A percentile compares a stretch with the other conserved stretches of the same genome.
phyloP scores from a whole-genome alignment of 352 stramenopile genomes.

The Phytophthora rubi region DNA sequence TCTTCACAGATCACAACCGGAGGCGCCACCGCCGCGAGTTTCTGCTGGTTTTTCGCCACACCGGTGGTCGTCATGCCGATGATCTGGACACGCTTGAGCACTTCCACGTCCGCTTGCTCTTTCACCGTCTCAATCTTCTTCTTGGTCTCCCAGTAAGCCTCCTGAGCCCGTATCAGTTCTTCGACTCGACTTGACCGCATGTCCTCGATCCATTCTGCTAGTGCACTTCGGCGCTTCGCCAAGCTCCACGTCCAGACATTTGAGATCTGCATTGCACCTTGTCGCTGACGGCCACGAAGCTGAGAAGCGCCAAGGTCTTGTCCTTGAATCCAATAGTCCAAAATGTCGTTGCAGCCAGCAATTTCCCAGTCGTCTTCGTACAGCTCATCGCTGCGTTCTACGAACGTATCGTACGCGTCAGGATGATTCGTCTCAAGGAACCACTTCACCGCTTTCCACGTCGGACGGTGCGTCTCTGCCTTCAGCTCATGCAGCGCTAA shows the following conservation, averaged over 20 bases:
- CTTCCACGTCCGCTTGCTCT: constrained; percentile 36
- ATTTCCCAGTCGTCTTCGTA: constrained; percentile 42
- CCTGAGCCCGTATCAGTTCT: constrained; percentile 38
- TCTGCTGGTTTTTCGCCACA: constrained; percentile 72
- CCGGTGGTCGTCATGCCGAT: constrained; percentile 88
- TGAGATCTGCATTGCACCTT: constrained; percentile 10
- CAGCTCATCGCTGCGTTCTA: constrained; percentile 27
- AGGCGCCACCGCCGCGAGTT: constrained; percentile 61
- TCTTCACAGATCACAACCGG: constrained; percentile 89
- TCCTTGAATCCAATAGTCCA: constrained; percentile 52
- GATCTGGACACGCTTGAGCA: constrained; percentile 49
- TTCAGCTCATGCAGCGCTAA: constrained; percentile 17
- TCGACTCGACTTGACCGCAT: constrained; percentile 27
- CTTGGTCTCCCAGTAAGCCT: constrained; percentile 34
- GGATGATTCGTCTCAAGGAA: constrained; percentile 43
- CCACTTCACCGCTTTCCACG: constrained; percentile 39
- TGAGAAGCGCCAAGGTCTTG: constrained; percentile 19
- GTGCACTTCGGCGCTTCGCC: constrained; percentile 28
- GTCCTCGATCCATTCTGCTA: constrained; percentile 31
- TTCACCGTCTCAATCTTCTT: constrained; percentile 41
- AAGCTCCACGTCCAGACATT: constrained; percentile 46
- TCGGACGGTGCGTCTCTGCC: constrained; percentile 22
- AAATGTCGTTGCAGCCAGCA: constrained; percentile 39
- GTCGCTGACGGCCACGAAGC: not conserved
- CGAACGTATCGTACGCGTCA: constrained; percentile 41